These are phyloP conservation scores for Glomus cerebriforme DNA, from an alignment of 192 early-diverging fungal genomes.

Conservation along the genomic window DNA sequence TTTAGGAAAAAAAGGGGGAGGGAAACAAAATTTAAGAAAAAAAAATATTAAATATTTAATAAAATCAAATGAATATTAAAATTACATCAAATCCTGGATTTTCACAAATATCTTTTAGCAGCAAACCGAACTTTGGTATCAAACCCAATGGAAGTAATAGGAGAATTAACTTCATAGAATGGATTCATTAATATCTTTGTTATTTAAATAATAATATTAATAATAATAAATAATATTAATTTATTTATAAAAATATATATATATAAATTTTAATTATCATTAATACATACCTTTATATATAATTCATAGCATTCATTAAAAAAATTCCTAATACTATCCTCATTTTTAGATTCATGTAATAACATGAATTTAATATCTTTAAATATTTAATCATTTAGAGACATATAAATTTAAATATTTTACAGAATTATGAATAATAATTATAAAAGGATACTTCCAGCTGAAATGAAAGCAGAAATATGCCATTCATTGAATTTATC, in stretches of 20 bases:
- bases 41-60: not conserved
- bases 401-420: not conserved
- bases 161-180: conserved; percentile 82
- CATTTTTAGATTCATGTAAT: conserved; percentile 75
- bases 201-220: not conserved
- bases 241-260: not conserved
- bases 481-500: conserved; percentile 95
- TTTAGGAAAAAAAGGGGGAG: not conserved
- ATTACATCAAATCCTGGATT: not conserved
- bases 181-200: conserved; percentile 82
- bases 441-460: conserved; percentile 64
- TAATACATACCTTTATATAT: conserved; percentile 76
- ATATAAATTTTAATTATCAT: not conserved
- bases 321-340: conserved; percentile 80
- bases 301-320: conserved; percentile 83
- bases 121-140: conserved; percentile 76
- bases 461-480: conserved; percentile 89
- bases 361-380: conserved; percentile 78
- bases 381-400: not conserved
- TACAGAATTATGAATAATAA: not conserved
- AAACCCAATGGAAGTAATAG: conserved; percentile 78
- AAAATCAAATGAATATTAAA: not conserved
- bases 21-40: not conserved
- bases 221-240: not conserved
- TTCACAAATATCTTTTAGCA: conserved; percentile 70